These are phyloP conservation scores for Hydnum rufescens DNA, from an alignment of 768 basidiomycete genomes.

Conservation along the genomic window DNA sequence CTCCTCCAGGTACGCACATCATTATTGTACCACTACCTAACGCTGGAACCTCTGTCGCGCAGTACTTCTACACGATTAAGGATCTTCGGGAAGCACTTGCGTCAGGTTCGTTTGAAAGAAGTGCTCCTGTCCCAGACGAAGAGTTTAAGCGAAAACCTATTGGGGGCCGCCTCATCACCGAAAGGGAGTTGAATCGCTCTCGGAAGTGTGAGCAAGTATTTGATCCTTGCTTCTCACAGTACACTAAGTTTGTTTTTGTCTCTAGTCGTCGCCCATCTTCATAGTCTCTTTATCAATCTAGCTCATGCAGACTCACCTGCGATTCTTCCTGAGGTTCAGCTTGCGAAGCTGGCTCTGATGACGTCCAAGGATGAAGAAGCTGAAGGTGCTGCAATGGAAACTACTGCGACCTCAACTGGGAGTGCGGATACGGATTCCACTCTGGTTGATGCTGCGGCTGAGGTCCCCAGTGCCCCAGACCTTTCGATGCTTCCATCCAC, in stretches of 20 bases:
- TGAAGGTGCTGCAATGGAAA: slow-evolving; percentile 22
- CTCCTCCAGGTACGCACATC: slow-evolving; percentile 34
- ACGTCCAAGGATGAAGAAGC: slow-evolving; percentile 83
- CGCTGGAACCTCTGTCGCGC: background rate
- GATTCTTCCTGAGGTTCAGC: slow-evolving; percentile 66
- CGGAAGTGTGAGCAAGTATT: slow-evolving; percentile 50
- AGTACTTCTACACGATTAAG: slow-evolving; percentile 95
- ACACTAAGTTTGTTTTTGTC: slow-evolving; percentile 3
- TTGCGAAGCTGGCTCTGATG: slow-evolving; percentile 80
- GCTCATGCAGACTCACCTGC: slow-evolving; percentile 43
- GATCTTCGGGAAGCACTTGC: slow-evolving; percentile 54
- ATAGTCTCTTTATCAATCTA: slow-evolving; percentile 56
- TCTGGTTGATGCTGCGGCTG: slow-evolving; percentile 39
- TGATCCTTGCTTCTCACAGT: background rate
- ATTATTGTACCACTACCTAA: background rate
- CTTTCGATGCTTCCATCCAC: too few species aligned
- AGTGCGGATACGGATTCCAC: slow-evolving; percentile 49
- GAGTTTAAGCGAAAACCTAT: slow-evolving; percentile 70
- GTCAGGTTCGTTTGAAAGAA: slow-evolving; percentile 29
- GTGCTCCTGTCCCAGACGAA: slow-evolving; percentile 43
- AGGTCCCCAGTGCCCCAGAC: background rate
- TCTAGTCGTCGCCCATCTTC: slow-evolving; percentile 62
- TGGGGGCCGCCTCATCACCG: slow-evolving; percentile 65
- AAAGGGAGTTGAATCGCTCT: slow-evolving; percentile 63
- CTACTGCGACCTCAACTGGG: slow-evolving; percentile 2